These are phyloP conservation scores for Xylaria nigripes DNA, from an alignment of 495 filamentous ascomycete species.

Conservation along the genomic window DNA sequence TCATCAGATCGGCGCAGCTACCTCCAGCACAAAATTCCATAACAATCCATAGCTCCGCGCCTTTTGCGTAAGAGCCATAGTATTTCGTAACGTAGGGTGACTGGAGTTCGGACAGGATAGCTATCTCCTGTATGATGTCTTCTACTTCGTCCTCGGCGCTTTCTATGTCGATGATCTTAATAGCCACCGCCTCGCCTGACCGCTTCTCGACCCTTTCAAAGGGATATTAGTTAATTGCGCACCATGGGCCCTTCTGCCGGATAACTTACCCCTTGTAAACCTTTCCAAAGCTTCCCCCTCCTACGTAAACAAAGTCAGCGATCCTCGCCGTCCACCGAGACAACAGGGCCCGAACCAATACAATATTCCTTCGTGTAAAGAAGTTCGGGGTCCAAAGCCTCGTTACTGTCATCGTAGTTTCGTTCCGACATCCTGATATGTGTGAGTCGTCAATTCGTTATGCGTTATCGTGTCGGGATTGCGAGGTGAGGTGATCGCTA, in stretches of 20 bases:
- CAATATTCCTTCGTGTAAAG: conserved; percentile 90
- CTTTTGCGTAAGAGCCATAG: conserved; percentile 90
- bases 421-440: conserved; percentile 35
- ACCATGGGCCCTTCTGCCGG: background rate
- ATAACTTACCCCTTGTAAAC: conserved; percentile 81
- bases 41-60: conserved; percentile 94
- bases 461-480: conserved; percentile 1
- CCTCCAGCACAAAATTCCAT: conserved; percentile 95
- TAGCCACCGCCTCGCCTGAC: conserved; percentile 79
- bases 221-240: conserved; percentile 23
- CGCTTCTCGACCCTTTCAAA: conserved; percentile 64
- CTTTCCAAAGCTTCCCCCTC: conserved; percentile 87
- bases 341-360: conserved; percentile 58
- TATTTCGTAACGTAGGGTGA: conserved; percentile 96
- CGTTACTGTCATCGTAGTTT: conserved; percentile 36
- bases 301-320: conserved; percentile 25
- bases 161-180: conserved; percentile 97
- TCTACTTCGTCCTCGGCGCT: conserved; percentile 97
- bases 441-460: conserved; percentile 13
- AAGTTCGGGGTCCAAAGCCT: conserved; percentile 65
- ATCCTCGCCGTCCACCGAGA: conserved; percentile 2
- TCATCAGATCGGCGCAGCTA: conserved; percentile 84
- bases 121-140: conserved; percentile 97
- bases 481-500: background rate
- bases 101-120: conserved; percentile 87